Conservation (phyloP, 2,329 filamentous ascomycete genomes). For the Fusarium stilboides region DNA sequence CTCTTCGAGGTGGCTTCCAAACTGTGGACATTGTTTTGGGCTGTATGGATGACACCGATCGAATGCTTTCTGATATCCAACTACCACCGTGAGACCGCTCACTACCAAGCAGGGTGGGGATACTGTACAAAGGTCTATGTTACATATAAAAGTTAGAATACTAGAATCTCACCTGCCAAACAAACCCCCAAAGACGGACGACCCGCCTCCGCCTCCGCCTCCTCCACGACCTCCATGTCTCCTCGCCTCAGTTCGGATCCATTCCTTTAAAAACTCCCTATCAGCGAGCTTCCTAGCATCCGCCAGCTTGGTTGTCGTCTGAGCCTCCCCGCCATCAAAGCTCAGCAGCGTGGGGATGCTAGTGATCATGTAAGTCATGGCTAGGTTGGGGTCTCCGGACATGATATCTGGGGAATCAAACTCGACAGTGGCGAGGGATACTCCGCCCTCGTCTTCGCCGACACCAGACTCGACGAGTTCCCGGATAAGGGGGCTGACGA, state of each 20-base stretch:
- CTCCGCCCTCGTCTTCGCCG: constrained; percentile 70
- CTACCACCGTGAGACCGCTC: neutral
- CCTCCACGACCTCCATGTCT: constrained; percentile 63
- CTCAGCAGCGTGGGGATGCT: constrained; percentile 71
- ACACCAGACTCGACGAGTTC: constrained; percentile 66
- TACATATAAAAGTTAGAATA: neutral
- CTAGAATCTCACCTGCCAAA: constrained; percentile 55
- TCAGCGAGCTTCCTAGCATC: constrained; percentile 67
- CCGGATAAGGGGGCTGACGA: constrained; percentile 64
- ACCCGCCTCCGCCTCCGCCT: constrained; percentile 55
- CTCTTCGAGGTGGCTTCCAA: neutral
- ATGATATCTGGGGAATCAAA: constrained; percentile 72
- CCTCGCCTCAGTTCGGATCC: constrained; percentile 67
- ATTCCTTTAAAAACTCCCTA: constrained; percentile 65
- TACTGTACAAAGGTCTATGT: neutral
- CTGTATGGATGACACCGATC: neutral
- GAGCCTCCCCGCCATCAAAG: constrained; percentile 70
- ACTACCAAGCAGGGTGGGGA: neutral
- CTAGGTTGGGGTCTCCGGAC: constrained; percentile 58
- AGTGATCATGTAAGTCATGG: constrained; percentile 71
- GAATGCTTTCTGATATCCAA: too few species aligned
- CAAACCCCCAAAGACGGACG: constrained; percentile 57
- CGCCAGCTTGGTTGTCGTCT: constrained; percentile 63
- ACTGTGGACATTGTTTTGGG: neutral
- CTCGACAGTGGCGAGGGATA: constrained; percentile 69